Percentiles rank a stretch among this genome's conserved stretches.
Conservation (phyloP, 108 stramenopile species). For the Nitzschia sp. region DNA sequence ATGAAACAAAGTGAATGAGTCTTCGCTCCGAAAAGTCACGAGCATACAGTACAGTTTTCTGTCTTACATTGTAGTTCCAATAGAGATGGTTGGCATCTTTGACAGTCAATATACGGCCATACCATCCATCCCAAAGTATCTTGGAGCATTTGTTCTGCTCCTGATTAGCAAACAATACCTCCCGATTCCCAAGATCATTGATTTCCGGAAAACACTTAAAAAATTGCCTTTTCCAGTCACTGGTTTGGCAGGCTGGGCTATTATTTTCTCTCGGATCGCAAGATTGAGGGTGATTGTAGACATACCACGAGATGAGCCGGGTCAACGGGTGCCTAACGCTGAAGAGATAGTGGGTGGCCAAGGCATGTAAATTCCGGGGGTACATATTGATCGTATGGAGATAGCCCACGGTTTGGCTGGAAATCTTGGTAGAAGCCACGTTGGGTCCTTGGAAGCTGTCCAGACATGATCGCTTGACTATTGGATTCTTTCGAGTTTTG, state of each 20-base stretch:
- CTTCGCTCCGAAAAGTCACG: too few species aligned
- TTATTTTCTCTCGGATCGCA: conserved; percentile 19
- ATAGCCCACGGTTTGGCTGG: conserved; percentile 10
- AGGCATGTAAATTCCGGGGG: conserved; percentile 13
- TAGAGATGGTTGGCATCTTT: conserved; percentile 29
- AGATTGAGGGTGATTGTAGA: conserved; percentile 25
- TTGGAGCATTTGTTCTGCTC: too few species aligned
- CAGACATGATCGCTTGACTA: conserved; percentile 8
- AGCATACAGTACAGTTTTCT: too few species aligned
- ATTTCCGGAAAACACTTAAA: conserved; percentile 21
- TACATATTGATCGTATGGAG: conserved; percentile 13
- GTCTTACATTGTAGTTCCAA: conserved; percentile 27
- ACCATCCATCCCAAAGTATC: conserved; percentile 22
- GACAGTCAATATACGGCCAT: conserved; percentile 3
- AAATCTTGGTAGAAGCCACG: neutral
- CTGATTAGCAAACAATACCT: too few species aligned
- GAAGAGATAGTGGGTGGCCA: conserved; percentile 15
- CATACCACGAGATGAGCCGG: conserved; percentile 19
- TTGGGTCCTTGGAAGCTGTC: neutral
- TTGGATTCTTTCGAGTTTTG: conserved; percentile 16
- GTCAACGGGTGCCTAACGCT: conserved; percentile 15
- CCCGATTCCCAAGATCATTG: too few species aligned
- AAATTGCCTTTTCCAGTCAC: conserved; percentile 17
- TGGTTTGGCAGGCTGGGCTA: conserved; percentile 16
- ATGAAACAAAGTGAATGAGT: neutral